phyloP scores from a whole-genome alignment of 2,329 filamentous ascomycete species.

The Beauveria bassiana region DNA sequence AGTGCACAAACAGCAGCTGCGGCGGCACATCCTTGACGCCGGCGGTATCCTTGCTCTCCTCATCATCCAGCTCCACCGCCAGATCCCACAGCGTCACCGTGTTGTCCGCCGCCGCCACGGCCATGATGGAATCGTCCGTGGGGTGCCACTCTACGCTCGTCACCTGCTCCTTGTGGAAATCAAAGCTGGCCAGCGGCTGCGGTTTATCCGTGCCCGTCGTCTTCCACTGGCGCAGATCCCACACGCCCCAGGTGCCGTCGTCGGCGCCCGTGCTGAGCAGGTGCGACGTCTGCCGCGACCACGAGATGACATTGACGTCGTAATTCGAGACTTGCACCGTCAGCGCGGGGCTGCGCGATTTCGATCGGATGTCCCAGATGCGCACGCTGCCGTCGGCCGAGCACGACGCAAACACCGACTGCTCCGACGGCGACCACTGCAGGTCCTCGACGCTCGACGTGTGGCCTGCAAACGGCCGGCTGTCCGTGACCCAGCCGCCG shows the following conservation, averaged over 20 bases:
- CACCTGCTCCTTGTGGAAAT: constrained; percentile 94
- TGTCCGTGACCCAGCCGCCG: constrained; percentile 84
- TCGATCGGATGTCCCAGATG: constrained; percentile 90
- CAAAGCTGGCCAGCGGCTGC: constrained; percentile 83
- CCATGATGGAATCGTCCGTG: constrained; percentile 90
- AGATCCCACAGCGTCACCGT: constrained; percentile 96
- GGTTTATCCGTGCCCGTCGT: constrained; percentile 45
- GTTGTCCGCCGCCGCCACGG: constrained; percentile 85
- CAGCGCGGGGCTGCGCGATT: constrained; percentile 80
- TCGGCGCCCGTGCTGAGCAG: constrained; percentile 89
- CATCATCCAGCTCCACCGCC: constrained; percentile 91
- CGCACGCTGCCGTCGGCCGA: constrained; percentile 92
- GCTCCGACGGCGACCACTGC: constrained; percentile 92
- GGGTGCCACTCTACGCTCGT: constrained; percentile 97
- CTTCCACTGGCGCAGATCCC: constrained; percentile 96
- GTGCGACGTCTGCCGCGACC: constrained; percentile 83
- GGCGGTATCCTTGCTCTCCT: constrained; percentile 85
- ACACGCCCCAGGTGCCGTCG: constrained; percentile 89
- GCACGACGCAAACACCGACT: constrained; percentile 88
- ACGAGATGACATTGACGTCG: constrained; percentile 95
- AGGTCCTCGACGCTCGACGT: constrained; percentile 83
- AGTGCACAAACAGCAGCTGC: constrained; percentile 93
- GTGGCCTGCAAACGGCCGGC: constrained; percentile 76
- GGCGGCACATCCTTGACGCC: constrained; percentile 86
- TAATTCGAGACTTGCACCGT: constrained; percentile 74